These are phyloP conservation scores for Amanita thiersii DNA, from an alignment of 768 basidiomycete genomes.

Conservation along the genomic window DNA sequence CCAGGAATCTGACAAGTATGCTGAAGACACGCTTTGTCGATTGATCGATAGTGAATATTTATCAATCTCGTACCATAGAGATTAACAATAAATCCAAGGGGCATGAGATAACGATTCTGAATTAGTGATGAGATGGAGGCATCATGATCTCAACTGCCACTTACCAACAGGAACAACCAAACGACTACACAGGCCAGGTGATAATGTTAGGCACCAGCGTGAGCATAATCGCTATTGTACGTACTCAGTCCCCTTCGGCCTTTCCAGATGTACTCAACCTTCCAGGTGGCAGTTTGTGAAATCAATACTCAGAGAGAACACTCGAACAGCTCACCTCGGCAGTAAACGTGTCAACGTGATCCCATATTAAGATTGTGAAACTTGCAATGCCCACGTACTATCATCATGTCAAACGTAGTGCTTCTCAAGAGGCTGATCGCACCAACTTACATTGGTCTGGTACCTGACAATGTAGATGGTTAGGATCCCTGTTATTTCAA, in stretches of 20 bases:
- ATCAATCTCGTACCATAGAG: constrained; percentile 27
- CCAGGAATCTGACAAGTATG: constrained; percentile 35
- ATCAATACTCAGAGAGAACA: not conserved
- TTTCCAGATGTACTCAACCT: constrained; percentile 49
- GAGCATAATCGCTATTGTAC: constrained; percentile 14
- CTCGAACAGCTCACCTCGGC: constrained; percentile 27
- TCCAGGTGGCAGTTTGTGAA: not conserved
- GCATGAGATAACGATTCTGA: constrained; percentile 60
- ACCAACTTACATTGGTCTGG: constrained; percentile 3
- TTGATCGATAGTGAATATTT: not conserved
- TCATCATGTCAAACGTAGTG: not conserved
- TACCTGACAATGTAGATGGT: constrained; percentile 1
- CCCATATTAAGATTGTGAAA: constrained; percentile 46
- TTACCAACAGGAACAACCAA: constrained; percentile 35
- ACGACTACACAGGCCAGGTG: constrained; percentile 24
- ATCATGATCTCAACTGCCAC: constrained; percentile 6
- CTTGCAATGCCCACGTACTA: constrained; percentile 47
- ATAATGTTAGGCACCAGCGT: not conserved
- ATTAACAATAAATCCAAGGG: constrained; percentile 54
- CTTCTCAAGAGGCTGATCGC: not conserved
- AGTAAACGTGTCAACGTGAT: constrained; percentile 44
- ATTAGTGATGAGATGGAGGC: not conserved
- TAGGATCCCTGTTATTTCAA: not conserved
- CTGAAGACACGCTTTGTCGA: constrained; percentile 15
- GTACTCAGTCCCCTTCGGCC: constrained; percentile 36